Conservation (phyloP, 2,329 filamentous ascomycete genomes). For the Scleromitrula shiraiana region DNA sequence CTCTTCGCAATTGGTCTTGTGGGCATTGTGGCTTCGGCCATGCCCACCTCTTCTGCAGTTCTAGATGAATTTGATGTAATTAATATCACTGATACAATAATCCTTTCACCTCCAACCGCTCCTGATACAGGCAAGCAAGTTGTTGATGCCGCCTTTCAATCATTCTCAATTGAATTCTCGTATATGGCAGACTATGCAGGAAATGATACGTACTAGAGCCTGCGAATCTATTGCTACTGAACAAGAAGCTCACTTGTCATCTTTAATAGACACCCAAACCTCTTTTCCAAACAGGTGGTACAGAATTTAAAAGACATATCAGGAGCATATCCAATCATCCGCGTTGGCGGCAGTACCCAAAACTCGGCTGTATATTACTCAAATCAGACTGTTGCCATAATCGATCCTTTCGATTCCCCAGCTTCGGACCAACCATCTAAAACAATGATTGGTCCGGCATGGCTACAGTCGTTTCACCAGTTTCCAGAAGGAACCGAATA, state of each 20-base stretch:
- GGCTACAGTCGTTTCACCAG: neutral
- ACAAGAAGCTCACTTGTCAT: too few species aligned
- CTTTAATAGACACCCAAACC: neutral
- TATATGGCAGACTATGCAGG: conserved; percentile 11
- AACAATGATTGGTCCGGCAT: neutral
- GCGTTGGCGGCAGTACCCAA: too few species aligned
- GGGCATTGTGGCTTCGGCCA: too few species aligned
- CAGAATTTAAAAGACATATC: neutral
- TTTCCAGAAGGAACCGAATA: neutral
- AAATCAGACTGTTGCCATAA: neutral
- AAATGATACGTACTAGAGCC: too few species aligned
- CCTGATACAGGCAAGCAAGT: neutral
- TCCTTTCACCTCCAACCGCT: neutral
- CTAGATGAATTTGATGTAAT: too few species aligned
- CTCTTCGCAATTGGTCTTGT: too few species aligned
- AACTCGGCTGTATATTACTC: too few species aligned
- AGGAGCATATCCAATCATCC: neutral
- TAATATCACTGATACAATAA: too few species aligned
- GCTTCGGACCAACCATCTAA: neutral
- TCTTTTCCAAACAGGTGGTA: neutral
- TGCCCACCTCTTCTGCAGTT: too few species aligned
- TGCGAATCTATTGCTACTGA: too few species aligned
- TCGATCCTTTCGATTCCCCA: neutral
- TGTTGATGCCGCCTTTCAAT: conserved; percentile 8
- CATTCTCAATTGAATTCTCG: conserved; percentile 12